Conservation (phyloP, 2,329 filamentous ascomycete genomes). For the Penicillium nordicum region DNA sequence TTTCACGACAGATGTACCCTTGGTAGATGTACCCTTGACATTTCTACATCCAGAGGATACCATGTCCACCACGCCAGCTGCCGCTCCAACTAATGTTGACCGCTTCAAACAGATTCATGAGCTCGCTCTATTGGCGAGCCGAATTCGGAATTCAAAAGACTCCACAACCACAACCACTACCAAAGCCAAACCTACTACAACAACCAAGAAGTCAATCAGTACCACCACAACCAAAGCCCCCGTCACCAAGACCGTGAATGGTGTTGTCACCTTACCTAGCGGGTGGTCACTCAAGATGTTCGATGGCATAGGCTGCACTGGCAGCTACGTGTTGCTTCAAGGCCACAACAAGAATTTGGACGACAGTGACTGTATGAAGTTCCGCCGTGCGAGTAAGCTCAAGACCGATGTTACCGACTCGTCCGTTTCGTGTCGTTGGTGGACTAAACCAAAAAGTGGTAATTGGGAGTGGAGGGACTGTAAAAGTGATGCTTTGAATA, state of each 20-base stretch:
- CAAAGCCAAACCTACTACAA: no score
- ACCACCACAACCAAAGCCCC: not conserved
- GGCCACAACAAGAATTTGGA: slow-evolving; percentile 1
- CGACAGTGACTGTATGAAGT: not conserved
- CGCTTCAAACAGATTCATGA: not conserved
- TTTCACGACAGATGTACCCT: not conserved
- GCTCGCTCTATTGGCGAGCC: not conserved
- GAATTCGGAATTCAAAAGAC: not conserved
- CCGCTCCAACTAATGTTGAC: not conserved
- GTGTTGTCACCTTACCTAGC: not conserved
- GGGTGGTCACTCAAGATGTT: slow-evolving; percentile 4
- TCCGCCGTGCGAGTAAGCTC: not conserved
- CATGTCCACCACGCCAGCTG: not conserved
- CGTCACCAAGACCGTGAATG: not conserved
- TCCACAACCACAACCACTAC: not conserved
- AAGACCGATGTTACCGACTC: not conserved
- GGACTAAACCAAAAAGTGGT: not conserved
- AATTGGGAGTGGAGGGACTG: not conserved
- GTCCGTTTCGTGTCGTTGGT: slow-evolving; percentile 1
- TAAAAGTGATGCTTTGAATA: not conserved
- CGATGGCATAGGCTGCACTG: not conserved
- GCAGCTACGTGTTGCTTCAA: not conserved
- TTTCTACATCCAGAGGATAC: not conserved
- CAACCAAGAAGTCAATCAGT: not conserved
- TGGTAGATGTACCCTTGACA: not conserved